Percentiles rank a stretch among this genome's conserved stretches.
Evolutionary conservation across 768 basidiomycete species (phyloP).

Genomic region (Dendrothele bispora): DNA sequence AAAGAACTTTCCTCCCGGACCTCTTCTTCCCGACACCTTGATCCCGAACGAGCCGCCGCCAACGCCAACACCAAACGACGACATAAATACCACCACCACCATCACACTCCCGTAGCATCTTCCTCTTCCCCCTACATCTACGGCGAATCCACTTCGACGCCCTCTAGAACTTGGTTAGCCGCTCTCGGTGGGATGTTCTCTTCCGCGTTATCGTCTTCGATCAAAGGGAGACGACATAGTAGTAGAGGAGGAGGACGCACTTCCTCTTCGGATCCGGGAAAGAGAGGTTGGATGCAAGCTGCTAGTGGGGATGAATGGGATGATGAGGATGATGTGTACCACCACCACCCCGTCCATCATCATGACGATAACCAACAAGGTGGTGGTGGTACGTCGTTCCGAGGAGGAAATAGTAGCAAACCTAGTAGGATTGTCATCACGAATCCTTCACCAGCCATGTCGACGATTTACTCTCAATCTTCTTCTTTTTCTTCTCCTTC

Average conservation of each 20-base stretch:
- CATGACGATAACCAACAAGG: conserved; percentile 11
- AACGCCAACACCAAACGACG: conserved; percentile 22
- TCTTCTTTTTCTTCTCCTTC: conserved; percentile 31
- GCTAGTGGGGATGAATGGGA: conserved; percentile 51
- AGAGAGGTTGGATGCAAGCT: conserved; percentile 58
- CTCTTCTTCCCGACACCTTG: no score
- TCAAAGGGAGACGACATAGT: conserved; percentile 16
- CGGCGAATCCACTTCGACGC: conserved; percentile 1
- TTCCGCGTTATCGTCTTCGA: neutral
- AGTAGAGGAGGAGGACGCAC: conserved; percentile 36
- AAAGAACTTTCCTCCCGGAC: no score
- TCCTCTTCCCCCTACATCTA: conserved; percentile 12
- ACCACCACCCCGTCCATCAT: no score
- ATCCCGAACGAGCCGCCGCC: conserved; percentile 36
- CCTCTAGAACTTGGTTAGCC: neutral
- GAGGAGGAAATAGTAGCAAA: conserved; percentile 2
- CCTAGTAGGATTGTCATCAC: neutral
- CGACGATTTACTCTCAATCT: conserved; percentile 26
- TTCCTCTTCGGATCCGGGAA: no score
- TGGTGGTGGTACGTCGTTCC: neutral
- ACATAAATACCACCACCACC: conserved; percentile 13
- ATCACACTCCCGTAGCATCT: conserved; percentile 20
- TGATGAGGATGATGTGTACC: no score
- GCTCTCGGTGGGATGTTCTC: neutral
- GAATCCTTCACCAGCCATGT: conserved; percentile 17